Percentiles rank a stretch among this genome's conserved stretches.
These are phyloP conservation scores for Hypoxylon crocopeplum DNA, from an alignment of 495 filamentous ascomycete species.

Conservation along the genomic window DNA sequence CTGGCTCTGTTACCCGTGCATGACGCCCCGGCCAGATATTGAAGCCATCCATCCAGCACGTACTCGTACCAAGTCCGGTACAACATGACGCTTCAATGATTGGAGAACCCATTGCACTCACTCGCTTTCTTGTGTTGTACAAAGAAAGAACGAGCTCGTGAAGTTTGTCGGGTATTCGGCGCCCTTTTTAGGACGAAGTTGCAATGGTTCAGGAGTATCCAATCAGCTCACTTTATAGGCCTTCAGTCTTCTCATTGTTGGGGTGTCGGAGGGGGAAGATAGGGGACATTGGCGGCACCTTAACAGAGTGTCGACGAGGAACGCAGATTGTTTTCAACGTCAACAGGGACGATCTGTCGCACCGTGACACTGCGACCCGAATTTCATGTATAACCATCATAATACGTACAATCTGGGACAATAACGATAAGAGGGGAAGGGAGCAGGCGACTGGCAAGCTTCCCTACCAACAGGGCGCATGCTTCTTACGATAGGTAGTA, in stretches of 20 bases:
- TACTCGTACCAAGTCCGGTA: conserved; percentile 25
- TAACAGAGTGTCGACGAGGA: neutral
- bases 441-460: neutral
- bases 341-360: conserved; percentile 1
- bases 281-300: neutral
- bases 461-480: too few relatives aligned
- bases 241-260: neutral
- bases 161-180: conserved; percentile 8
- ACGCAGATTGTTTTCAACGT: conserved; percentile 3
- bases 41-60: conserved; percentile 6
- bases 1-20: conserved; percentile 5
- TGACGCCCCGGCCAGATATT: conserved; percentile 3
- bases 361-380: conserved; percentile 19
- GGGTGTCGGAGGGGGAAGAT: neutral
- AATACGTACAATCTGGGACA: neutral
- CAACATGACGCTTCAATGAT: conserved; percentile 13
- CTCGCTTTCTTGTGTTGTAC: conserved; percentile 12
- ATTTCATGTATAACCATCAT: conserved; percentile 12
- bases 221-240: neutral
- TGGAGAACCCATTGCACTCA: conserved; percentile 1
- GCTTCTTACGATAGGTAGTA: too few relatives aligned
- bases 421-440: neutral
- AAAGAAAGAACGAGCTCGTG: conserved; percentile 9
- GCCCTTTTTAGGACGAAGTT: conserved; percentile 18
- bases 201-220: conserved; percentile 10